Evolutionary conservation across 371 early-diverging fungal genomes (phyloP), one percentile per base, ranked within the genome.

Genomic region (Conidiobolus incongruus): DNA sequence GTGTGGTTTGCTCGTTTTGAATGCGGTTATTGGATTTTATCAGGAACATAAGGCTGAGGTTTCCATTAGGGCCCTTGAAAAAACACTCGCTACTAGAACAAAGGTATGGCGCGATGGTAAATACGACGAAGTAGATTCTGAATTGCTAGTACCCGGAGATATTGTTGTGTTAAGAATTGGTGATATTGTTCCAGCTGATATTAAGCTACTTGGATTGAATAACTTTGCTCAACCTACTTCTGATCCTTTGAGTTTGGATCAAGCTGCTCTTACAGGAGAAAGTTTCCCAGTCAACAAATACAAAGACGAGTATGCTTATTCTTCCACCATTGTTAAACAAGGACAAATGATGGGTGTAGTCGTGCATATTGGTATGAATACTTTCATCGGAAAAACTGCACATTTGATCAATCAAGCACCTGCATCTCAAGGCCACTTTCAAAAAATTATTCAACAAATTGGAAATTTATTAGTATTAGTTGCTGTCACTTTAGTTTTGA

Each of bases 341-440:
- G 90, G 90, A 19, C 78, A 81, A 51, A 76, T 76, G 61, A 59
- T 77, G 38, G 85, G 76, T 22, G 70, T 88, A 6, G 91, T 88
- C 29, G 71, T 72, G 34, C 75, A 79, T 55, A 88, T 85, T 15
- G 91, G 86, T 20, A 59, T 65, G 33, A 60, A 80, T 59, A 87
- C 88, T 2, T 90, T 84, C 58, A 84, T 92, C 49, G 95, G 95
- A 22, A 74, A 81, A 38, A 81, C 89, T 1, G 89, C 89, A n/a
- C 73, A 69, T 48, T 60, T 94, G 43, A 84, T 92, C 37, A 6
- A 5, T 6, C 66, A 80, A 26, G 75, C 80, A 47, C 82, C 83
- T 21, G 64, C 56, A 40, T 60, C 66, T 40, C 70, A 6, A 1
- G 40, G 40, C 12, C 16, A 40, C 23, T 40, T 40, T 23, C 28